Evolutionary conservation across 2,329 filamentous ascomycete genomes (phyloP).

Genomic region (Phaeoacremonium minimum): DNA sequence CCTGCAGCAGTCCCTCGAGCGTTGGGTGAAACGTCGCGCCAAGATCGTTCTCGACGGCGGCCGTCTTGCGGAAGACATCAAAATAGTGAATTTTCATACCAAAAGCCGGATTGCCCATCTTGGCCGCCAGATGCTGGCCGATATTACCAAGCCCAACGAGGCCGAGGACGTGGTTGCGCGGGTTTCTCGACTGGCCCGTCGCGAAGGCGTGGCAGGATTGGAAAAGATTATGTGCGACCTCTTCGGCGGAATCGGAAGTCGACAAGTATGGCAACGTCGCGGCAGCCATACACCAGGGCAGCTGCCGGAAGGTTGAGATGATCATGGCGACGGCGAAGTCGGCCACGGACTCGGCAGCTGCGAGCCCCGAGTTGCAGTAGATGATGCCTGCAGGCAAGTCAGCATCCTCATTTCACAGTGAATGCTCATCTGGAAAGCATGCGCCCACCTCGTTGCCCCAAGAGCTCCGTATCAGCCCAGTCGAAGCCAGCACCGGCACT

Average conservation of each 20-base stretch:
- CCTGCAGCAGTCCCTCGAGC: conserved; percentile 46
- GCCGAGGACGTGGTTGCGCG: conserved; percentile 55
- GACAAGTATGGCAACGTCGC: conserved; percentile 35
- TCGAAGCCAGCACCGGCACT: conserved; percentile 63
- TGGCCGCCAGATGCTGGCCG: conserved; percentile 58
- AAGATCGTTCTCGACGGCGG: conserved; percentile 32
- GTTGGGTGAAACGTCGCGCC: conserved; percentile 44
- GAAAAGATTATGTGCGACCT: conserved; percentile 34
- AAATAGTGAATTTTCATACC: conserved; percentile 64
- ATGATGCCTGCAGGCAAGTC: conserved; percentile 44
- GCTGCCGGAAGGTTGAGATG: conserved; percentile 63
- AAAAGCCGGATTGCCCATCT: conserved; percentile 47
- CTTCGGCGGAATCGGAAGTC: conserved; percentile 15
- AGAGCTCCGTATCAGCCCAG: conserved; percentile 58
- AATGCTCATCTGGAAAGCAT: background rate
- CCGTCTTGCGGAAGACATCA: conserved; percentile 48
- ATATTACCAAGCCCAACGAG: conserved; percentile 68
- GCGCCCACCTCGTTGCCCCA: conserved; percentile 55
- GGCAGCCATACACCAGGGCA: conserved; percentile 59
- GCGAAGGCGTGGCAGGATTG: conserved; percentile 55
- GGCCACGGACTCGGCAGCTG: conserved; percentile 68
- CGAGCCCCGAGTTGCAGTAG: conserved; percentile 70
- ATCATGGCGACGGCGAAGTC: conserved; percentile 68
- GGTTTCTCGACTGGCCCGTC: conserved; percentile 58
- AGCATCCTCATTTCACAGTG: background rate